Conservation (phyloP, 805 yeast genomes). For the Saccharomyces eubayanus region DNA sequence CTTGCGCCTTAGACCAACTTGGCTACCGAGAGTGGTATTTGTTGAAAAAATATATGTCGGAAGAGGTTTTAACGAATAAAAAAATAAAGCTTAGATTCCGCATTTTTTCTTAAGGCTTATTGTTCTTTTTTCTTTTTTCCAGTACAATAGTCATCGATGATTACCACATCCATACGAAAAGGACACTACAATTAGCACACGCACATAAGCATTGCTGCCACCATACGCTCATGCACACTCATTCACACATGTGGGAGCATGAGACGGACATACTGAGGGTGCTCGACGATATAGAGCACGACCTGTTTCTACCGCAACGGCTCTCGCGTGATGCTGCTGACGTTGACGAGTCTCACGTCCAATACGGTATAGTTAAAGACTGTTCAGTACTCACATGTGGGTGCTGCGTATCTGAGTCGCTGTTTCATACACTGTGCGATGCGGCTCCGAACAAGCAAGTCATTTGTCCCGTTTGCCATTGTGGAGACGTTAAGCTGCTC, state of each 20-base stretch:
- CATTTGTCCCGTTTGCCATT: conserved; percentile 34
- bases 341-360: conserved; percentile 9
- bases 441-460: conserved; percentile 5
- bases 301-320: conserved; percentile 22
- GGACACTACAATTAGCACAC: neutral
- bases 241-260: neutral
- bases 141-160: neutral
- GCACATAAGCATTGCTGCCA: neutral
- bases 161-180: neutral
- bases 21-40: conserved; percentile 14
- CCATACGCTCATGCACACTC: neutral
- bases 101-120: neutral
- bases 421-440: conserved; percentile 9
- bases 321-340: conserved; percentile 12
- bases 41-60: neutral
- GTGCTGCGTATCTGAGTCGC: conserved; percentile 20
- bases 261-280: conserved; percentile 7
- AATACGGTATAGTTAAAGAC: conserved; percentile 20
- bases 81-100: too few relatives aligned
- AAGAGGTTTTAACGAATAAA: too few relatives aligned
- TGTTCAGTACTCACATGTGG: conserved; percentile 26
- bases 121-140: neutral
- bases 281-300: conserved; percentile 19
- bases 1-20: conserved; percentile 20
- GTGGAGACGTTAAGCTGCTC: conserved; percentile 15